phyloP scores from a whole-genome alignment of 306 rosid species.

The Cicer arietinum region DNA sequence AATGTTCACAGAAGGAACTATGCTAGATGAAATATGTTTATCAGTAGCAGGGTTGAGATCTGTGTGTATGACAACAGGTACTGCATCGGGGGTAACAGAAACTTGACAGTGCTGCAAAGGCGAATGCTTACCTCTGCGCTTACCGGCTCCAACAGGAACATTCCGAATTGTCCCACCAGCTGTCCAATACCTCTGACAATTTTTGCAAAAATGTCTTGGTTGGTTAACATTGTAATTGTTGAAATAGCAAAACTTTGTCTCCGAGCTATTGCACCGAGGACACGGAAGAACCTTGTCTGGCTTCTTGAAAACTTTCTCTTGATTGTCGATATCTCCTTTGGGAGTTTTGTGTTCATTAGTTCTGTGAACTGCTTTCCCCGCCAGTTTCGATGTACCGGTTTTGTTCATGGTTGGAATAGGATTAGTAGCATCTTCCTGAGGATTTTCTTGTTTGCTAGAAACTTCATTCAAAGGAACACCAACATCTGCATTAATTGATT shows the following conservation, averaged over 20 bases:
- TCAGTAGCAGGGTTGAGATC: conserved; percentile 40
- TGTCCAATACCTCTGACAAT: conserved; percentile 77
- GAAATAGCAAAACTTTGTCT: conserved; percentile 73
- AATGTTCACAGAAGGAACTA: conserved; percentile 33
- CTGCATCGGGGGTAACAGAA: conserved; percentile 39
- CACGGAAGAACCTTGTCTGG: conserved; percentile 66
- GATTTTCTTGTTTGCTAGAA: conserved; percentile 33
- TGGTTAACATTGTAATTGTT: conserved; percentile 71
- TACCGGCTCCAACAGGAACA: conserved; percentile 70
- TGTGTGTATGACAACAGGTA: conserved; percentile 31
- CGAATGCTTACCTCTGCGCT: conserved; percentile 60
- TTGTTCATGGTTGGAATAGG: conserved; percentile 1
- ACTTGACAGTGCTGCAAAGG: conserved; percentile 38
- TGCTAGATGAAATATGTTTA: conserved; percentile 18
- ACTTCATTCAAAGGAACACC: conserved; percentile 24
- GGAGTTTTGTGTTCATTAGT: conserved; percentile 41
- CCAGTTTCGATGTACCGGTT: conserved; percentile 35
- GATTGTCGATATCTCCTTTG: conserved; percentile 44
- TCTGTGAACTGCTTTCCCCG: conserved; percentile 31
- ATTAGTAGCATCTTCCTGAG: conserved; percentile 26
- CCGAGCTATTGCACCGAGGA: conserved; percentile 69
- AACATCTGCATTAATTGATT: conserved; percentile 39
- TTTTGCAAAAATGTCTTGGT: conserved; percentile 73
- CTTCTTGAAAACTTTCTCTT: conserved; percentile 56
- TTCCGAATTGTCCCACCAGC: conserved; percentile 73